A percentile compares a stretch with the other conserved stretches of the same genome.
phyloP scores from a whole-genome alignment of 2,329 filamentous ascomycete species.

The Pseudogymnoascus sp. region DNA sequence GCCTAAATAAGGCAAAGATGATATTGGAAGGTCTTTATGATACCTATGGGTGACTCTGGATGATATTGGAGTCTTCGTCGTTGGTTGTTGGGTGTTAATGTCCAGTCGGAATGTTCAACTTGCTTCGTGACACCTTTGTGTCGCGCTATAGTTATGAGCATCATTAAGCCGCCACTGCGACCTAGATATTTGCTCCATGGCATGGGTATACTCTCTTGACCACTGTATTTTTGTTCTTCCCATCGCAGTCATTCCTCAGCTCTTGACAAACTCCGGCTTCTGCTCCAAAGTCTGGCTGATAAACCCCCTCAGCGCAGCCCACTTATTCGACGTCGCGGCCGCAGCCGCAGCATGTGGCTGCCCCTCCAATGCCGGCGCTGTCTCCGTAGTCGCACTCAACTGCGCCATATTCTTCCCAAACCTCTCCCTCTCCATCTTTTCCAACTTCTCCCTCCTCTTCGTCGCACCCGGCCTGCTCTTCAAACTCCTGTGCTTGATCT shows the following conservation, averaged over 20 bases:
- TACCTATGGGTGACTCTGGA: neutral
- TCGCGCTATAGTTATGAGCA: neutral
- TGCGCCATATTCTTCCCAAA: constrained; percentile 78
- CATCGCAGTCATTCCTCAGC: constrained; percentile 8
- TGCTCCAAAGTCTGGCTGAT: constrained; percentile 85
- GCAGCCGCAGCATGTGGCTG: constrained; percentile 5
- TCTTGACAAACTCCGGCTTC: constrained; percentile 59
- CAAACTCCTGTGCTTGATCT: constrained; percentile 66
- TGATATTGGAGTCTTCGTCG: neutral
- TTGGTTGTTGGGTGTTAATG: neutral
- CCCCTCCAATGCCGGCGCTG: constrained; percentile 23
- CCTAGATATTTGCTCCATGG: neutral
- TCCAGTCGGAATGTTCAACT: neutral
- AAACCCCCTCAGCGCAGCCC: constrained; percentile 74
- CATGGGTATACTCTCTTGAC: neutral
- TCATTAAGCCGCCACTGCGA: neutral
- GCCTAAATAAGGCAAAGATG: neutral
- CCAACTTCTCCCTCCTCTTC: constrained; percentile 73
- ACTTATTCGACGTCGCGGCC: constrained; percentile 48
- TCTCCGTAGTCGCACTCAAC: constrained; percentile 38
- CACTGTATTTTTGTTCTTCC: neutral
- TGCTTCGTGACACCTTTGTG: neutral
- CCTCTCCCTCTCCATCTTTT: constrained; percentile 71
- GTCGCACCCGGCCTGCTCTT: constrained; percentile 68
- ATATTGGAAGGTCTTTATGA: neutral